Base-by-base conservation (phyloP, 306 rosid species). In the Fragaria ananassa region DNA sequence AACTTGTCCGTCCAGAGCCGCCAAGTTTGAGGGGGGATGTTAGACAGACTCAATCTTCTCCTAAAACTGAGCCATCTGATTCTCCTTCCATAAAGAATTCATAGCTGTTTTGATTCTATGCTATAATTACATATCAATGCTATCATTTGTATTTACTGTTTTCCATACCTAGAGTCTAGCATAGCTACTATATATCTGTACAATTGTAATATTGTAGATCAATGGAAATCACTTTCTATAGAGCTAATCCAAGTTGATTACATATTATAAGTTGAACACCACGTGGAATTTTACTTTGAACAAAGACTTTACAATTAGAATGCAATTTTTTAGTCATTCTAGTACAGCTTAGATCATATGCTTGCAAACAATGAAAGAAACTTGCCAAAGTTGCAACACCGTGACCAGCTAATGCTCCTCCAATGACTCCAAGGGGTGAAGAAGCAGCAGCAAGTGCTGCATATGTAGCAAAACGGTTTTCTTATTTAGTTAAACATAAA, bases 391-490 rank as follows among this genome's bases (percentile, higher is more conserved):
- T 96, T 76, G 99, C 99, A 60, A 84, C 93, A 39, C 96, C 94
- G 47, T 92, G 97, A 82, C 98, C 98, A 6, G 97, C 98, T 47
- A 92, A 88, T 39, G 99, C 93, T 85, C 99, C 98, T 7, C 88
- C 98, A 75, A 96, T 88, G 83, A 93, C 99, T 82, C 99, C 97
- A 75, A 92, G 87, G 65, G 97, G 98, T 76, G 98, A 92, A 82
- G 99, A 91, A 72, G 99, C 98, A 23, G 99, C 98, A 76, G 98
- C 96, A 75, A 92, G 98, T 79, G 98, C 99, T 92, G 87, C 82
- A 84, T 45, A 71, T 73, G 77, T 64, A 34, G 58, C 39, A 64
- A 50, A 71, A 63, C 37, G 64, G 77, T 8, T 78, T 80, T 23
- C 77, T 49, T 54, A 44, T 57, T 64, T 1, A 39, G 50, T 63